A percentile compares a stretch with the other conserved stretches of the same genome.
Conservation (phyloP, 2,329 filamentous ascomycete species). For the Pyrenophora tritici-repentis region DNA sequence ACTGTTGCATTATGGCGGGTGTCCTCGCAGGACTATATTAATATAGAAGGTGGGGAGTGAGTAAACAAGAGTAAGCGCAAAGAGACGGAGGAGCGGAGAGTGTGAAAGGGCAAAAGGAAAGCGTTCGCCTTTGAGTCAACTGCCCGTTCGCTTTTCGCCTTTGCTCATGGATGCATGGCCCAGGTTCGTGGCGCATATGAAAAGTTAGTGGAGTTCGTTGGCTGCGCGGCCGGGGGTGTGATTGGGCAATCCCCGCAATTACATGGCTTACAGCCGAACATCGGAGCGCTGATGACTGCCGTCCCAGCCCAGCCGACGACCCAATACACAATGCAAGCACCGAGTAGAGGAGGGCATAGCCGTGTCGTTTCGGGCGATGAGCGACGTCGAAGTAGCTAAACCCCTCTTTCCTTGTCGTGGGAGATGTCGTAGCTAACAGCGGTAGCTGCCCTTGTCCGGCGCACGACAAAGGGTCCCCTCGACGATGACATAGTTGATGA, state of each 20-base stretch:
- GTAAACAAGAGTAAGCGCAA: conserved; percentile 10
- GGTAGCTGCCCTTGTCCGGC: conserved; percentile 64
- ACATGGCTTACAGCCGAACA: conserved; percentile 9
- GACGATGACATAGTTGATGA: conserved; percentile 71
- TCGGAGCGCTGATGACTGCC: conserved; percentile 15
- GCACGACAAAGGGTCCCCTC: conserved; percentile 77
- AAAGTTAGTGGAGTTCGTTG: conserved; percentile 18
- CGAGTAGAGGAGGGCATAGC: conserved; percentile 29
- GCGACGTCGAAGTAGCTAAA: conserved; percentile 33
- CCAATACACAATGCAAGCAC: conserved; percentile 16
- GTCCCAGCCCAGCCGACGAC: not conserved
- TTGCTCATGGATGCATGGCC: conserved; percentile 8
- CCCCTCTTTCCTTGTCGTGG: not conserved
- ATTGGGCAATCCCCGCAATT: conserved; percentile 19
- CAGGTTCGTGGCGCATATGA: conserved; percentile 14
- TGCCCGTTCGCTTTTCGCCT: conserved; percentile 9
- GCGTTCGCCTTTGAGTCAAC: conserved; percentile 25
- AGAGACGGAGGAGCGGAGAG: conserved; percentile 2
- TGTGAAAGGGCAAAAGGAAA: not conserved
- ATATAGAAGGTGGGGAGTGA: conserved; percentile 12
- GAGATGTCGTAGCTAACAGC: conserved; percentile 6
- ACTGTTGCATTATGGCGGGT: conserved; percentile 42
- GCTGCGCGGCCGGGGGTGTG: conserved; percentile 4
- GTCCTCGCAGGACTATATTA: conserved; percentile 21
- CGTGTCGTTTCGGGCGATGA: conserved; percentile 40